phyloP scores from a whole-genome alignment of 306 rosid genomes.

The Casuarina equisetifolia region DNA sequence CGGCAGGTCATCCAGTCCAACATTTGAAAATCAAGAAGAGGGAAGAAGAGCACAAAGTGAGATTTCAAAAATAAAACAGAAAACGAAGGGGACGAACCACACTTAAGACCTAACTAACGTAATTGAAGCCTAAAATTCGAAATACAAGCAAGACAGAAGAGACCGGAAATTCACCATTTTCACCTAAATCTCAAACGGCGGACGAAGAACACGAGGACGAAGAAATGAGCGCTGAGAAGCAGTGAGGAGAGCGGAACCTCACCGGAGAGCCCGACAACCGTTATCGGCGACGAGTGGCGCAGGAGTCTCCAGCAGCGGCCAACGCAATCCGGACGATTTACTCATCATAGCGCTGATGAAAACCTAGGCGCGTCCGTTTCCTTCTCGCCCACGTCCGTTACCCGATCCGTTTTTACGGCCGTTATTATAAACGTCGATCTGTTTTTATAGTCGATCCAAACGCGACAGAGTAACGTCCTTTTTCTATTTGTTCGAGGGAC shows the following conservation, averaged over 20 bases:
- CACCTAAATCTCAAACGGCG: neutral
- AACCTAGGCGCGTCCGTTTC: neutral
- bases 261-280: neutral
- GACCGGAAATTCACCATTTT: too few relatives aligned
- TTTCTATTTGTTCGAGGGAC: too few relatives aligned
- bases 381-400: neutral
- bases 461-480: too few relatives aligned
- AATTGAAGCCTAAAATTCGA: neutral
- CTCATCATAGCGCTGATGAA: neutral
- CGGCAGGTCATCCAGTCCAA: too few relatives aligned
- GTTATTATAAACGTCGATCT: too few relatives aligned
- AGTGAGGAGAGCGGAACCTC: neutral
- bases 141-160: neutral
- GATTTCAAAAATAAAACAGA: too few relatives aligned
- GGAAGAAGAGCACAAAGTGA: neutral
- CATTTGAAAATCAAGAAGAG: neutral
- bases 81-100: too few relatives aligned
- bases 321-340: neutral
- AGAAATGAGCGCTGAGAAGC: neutral
- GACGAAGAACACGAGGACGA: neutral
- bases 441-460: too few relatives aligned
- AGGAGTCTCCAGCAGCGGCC: neutral
- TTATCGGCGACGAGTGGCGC: neutral
- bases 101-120: neutral
- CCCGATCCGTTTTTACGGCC: too few relatives aligned